Base-by-base conservation (phyloP, 176 grass and related monocot genomes). In the Juncus inflexus region DNA sequence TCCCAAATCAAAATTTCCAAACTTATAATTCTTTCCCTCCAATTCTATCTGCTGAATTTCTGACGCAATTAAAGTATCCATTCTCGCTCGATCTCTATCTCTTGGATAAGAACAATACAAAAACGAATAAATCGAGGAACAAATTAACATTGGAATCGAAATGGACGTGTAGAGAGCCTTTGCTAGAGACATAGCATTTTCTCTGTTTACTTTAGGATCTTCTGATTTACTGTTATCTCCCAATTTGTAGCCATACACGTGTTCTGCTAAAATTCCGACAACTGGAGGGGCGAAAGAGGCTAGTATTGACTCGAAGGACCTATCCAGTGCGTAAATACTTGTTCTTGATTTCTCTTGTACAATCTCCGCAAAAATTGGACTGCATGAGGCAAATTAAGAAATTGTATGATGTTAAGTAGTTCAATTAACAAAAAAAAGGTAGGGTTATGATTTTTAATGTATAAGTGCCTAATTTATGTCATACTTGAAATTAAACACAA, bases 341-440 rank as follows among this genome's bases (percentile, higher is more conserved):
- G 86, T 81, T 54, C 85, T 77, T 8, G 81, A 77, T 75, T 79
- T 84, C 66, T 77, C 77, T 7, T 80, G 85, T 37, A 84, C 81
- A 37, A 88, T 84, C 73, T 88, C 85, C 0, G 85, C 81, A 28
- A 84, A 88, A 12, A 88, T 88, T 8, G 82, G 82, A 61, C 82
- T 84, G 74, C 67, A 71, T 69, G 51, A 41, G 12, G 35, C 68
- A 19, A 2, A 1, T 4, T 9, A 47, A 9, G 43, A 47, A 47
- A 47, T 28, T 28, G 19, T 28, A 28, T 28, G 19, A 28, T 28
- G 19, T 28, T 28, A 28, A 28, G 19, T 28, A 47, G 43, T 47
- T 47, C 43, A 5, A 47, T 9, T 6, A 47, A 47, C 43, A 47
- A 47, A 47, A 47, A 3, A 47, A 47, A 47, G 9, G 9, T 6